phyloP scores from a whole-genome alignment of 83 land plant species.

The Diphasiastrum complanatum region DNA sequence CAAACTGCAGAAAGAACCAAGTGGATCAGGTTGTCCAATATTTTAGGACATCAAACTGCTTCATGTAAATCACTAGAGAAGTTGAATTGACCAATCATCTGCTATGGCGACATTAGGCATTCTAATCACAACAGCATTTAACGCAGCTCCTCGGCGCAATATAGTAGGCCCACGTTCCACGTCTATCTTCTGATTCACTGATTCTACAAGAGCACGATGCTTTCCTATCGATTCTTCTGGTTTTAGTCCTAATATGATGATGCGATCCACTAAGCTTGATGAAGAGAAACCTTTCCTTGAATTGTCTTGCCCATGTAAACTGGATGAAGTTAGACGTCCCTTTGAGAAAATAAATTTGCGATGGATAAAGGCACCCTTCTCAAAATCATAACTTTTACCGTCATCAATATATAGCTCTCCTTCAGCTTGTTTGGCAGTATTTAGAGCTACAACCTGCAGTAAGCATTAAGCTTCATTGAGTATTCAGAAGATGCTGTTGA shows the following conservation, averaged over 20 bases:
- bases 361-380: slow-evolving; percentile 77
- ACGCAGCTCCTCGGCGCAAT: slow-evolving; percentile 36
- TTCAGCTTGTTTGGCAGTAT: slow-evolving; percentile 73
- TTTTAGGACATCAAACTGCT: too few species aligned
- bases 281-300: slow-evolving; percentile 42
- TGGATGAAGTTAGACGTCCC: slow-evolving; percentile 57
- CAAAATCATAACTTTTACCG: slow-evolving; percentile 82
- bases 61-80: too few species aligned
- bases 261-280: slow-evolving; percentile 62
- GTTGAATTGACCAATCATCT: slow-evolving; percentile 76
- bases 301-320: slow-evolving; percentile 19
- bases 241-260: slow-evolving; percentile 58
- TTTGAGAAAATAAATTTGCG: slow-evolving; percentile 69
- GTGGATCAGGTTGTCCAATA: too few species aligned
- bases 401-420: slow-evolving; percentile 95
- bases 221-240: slow-evolving; percentile 30
- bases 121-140: slow-evolving; percentile 50
- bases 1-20: too few species aligned
- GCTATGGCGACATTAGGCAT: slow-evolving; percentile 66
- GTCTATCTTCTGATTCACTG: slow-evolving; percentile 40
- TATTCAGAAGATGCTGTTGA: neutral
- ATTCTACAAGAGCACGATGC: slow-evolving; percentile 56
- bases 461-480: neutral
- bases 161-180: slow-evolving; percentile 66
- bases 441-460: slow-evolving; percentile 81